Conservation (phyloP, 2,329 filamentous ascomycete species). For the Talaromyces islandicus region DNA sequence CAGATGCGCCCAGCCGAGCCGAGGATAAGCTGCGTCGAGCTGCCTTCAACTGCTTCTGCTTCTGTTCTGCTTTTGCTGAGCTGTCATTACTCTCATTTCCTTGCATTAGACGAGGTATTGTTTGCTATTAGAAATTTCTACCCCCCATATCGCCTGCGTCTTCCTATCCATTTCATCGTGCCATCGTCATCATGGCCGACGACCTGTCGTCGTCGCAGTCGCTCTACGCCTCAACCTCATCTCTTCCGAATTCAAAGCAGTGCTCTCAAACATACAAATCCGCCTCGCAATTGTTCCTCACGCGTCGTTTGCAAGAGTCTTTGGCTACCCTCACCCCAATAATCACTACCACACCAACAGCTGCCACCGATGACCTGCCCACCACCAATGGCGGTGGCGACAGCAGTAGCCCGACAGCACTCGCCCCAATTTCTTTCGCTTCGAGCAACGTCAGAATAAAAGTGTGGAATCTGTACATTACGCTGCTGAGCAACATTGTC, state of each 20-base stretch:
- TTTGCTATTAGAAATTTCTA: neutral
- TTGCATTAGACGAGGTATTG: neutral
- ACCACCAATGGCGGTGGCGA: conserved; percentile 43
- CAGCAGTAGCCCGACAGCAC: conserved; percentile 34
- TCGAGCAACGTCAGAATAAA: conserved; percentile 82
- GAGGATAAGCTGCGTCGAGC: conserved; percentile 25
- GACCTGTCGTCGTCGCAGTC: conserved; percentile 48
- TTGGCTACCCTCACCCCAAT: conserved; percentile 78
- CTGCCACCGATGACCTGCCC: conserved; percentile 23
- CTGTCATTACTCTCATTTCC: neutral
- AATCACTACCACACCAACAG: conserved; percentile 50
- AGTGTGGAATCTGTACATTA: conserved; percentile 95
- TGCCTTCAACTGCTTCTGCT: neutral
- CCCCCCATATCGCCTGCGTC: neutral
- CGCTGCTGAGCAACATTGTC: conserved; percentile 82
- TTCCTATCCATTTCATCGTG: conserved; percentile 5
- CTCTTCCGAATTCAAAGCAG: conserved; percentile 53
- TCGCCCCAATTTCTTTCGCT: conserved; percentile 71
- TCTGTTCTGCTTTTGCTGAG: neutral
- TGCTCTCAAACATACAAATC: conserved; percentile 90
- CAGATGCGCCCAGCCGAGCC: conserved; percentile 24
- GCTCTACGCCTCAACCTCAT: conserved; percentile 51
- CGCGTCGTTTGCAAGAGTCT: conserved; percentile 84
- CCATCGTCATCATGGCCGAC: conserved; percentile 24
- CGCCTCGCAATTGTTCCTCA: conserved; percentile 88